phyloP scores from a whole-genome alignment of 257 asterid species.

The Catharanthus roseus region DNA sequence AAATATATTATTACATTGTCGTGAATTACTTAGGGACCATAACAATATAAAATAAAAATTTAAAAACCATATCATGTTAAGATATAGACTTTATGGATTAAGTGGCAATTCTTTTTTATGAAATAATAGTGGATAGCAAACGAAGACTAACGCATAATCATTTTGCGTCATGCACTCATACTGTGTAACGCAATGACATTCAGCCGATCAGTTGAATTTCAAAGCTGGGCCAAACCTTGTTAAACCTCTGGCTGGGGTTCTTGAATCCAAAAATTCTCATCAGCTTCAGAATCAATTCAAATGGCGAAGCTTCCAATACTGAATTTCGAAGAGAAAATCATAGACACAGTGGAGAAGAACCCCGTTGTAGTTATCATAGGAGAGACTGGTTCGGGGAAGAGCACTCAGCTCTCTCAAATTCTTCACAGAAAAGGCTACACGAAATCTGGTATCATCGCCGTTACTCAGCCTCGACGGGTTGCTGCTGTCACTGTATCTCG shows the following conservation, averaged over 20 bases:
- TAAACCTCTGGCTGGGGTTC: background rate
- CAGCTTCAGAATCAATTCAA: background rate
- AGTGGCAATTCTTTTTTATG: no score
- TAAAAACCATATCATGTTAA: no score
- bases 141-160: no score
- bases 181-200: no score
- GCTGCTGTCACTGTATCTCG: slow-evolving; percentile 91
- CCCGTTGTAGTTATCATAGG: slow-evolving; percentile 79
- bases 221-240: background rate
- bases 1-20: no score
- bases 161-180: no score
- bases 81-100: no score
- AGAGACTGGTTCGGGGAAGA: slow-evolving; percentile 94
- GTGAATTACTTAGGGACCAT: no score
- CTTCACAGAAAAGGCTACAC: slow-evolving; percentile 77
- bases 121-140: no score
- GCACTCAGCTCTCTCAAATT: slow-evolving; percentile 93
- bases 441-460: slow-evolving; percentile 66
- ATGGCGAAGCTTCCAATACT: slow-evolving; percentile 70
- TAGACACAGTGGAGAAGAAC: slow-evolving; percentile 64
- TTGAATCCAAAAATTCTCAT: background rate
- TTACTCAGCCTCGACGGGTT: slow-evolving; percentile 97
- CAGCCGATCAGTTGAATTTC: no score
- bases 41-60: no score
- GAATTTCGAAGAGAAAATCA: slow-evolving; percentile 76